Evolutionary conservation across 2,329 filamentous ascomycete species (phyloP).

Genomic region (Ascochyta fabae): DNA sequence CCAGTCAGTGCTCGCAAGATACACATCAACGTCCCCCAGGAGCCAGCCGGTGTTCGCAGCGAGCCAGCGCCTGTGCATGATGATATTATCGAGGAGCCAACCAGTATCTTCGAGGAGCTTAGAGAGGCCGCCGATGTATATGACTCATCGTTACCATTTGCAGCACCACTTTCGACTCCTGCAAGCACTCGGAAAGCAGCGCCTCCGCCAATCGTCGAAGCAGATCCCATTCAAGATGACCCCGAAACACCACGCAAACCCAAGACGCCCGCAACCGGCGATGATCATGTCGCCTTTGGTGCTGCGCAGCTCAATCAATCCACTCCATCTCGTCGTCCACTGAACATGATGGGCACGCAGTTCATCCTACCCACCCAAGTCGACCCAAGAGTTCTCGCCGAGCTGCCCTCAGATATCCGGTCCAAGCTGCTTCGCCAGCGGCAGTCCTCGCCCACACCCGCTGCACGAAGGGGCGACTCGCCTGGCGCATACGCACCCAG

Average conservation of each 20-base stretch:
- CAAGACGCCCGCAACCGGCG: conserved; percentile 24
- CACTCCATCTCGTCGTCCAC: conserved; percentile 66
- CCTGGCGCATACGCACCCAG: neutral
- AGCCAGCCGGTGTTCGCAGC: neutral
- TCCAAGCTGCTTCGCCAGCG: conserved; percentile 66
- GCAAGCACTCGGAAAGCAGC: conserved; percentile 21
- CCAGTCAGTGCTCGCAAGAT: conserved; percentile 9
- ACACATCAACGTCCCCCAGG: neutral
- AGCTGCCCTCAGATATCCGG: conserved; percentile 83
- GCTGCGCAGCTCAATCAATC: conserved; percentile 43
- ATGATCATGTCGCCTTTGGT: conserved; percentile 49
- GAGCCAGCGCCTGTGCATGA: neutral
- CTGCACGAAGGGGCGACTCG: conserved; percentile 7
- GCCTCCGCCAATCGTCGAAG: conserved; percentile 25
- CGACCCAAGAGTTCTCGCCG: conserved; percentile 80
- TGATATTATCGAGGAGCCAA: conserved; percentile 6
- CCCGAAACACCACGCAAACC: conserved; percentile 49
- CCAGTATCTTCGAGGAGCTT: conserved; percentile 7
- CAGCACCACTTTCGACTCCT: neutral
- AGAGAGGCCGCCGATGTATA: conserved; percentile 8
- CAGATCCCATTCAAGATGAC: conserved; percentile 57
- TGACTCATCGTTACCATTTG: conserved; percentile 5
- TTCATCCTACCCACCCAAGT: conserved; percentile 87
- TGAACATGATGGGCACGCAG: conserved; percentile 86
- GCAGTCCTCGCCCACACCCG: conserved; percentile 37